Base-by-base conservation (phyloP, 805 yeast genomes). In the Barnettozyma vustinii region DNA sequence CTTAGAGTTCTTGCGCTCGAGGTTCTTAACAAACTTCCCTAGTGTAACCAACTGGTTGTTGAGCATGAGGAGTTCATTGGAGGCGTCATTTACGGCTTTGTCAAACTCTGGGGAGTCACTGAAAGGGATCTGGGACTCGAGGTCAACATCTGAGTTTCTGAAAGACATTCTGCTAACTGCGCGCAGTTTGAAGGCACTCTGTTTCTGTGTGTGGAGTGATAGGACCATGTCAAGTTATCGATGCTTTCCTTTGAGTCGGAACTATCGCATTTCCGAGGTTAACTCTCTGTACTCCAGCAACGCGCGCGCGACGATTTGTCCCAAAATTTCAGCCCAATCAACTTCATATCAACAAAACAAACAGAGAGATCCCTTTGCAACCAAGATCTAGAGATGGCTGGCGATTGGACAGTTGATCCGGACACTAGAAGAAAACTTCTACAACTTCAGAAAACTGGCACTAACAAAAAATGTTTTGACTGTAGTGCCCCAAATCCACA, bases 401-500 rank as follows among this genome's bases (percentile, higher is more conserved):
- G 80, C 26, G 73, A 81, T 52, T 84, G 91, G 97, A 84, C 94
- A 26, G 94, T 91, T 48, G 96, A 91, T 65, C 97, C 97, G 16
- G 96, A 89, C 59, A 84, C 87, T 51, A 85, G 96, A 66, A 82
- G 96, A 63, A 82, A 84, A 64, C 74, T 87, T 37, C 61, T 81
- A 56, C 81, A 81, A 40, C 70, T 92, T 52, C 98, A 92, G 63
- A 89, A 89, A 64, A 73, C 74, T 42, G 96, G 92, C 25, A 84
- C 74, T 13, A 89, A 90, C 73, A 89, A 85, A 71, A 83, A 80
- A 66, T 94, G 99, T 69, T 85, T 89, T 66, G 99, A 94, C 66
- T 94, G 99, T 69, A 76, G 73, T 36, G 96, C 97, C 1, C 96
- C 96, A 51, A 92, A 91, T 65, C 99, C 99, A 9, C 99, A 94